phyloP scores from a whole-genome alignment of 202 grass and related monocot genomes.

The Miscanthus sacchariflorus region DNA sequence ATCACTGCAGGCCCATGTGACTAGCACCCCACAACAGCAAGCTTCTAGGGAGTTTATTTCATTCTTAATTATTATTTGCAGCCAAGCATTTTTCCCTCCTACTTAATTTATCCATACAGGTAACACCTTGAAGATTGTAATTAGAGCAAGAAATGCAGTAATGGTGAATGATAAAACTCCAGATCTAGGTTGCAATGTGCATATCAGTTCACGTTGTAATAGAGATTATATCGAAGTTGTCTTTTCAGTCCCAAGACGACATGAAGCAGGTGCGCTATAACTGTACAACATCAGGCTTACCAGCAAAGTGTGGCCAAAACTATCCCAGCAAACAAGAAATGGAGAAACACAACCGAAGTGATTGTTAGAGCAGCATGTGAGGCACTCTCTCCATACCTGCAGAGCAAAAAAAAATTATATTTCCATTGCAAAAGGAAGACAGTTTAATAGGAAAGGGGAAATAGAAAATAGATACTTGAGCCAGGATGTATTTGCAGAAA shows the following conservation, averaged over 20 bases:
- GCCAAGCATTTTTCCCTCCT: not conserved
- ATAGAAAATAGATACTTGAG: not conserved
- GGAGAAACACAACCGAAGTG: slow-evolving; percentile 71
- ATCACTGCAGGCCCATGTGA: not conserved
- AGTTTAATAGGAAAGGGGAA: not conserved
- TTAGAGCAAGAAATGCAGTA: not conserved
- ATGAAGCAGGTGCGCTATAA: not conserved
- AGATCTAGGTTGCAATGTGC: not conserved
- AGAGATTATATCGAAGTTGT: not conserved
- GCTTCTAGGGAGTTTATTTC: not conserved
- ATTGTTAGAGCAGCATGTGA: slow-evolving; percentile 79
- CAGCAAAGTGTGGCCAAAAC: slow-evolving; percentile 89
- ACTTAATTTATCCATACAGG: slow-evolving; percentile 18
- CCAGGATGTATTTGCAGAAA: slow-evolving; percentile 1
- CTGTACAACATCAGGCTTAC: slow-evolving; percentile 51
- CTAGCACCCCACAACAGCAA: too few relatives aligned
- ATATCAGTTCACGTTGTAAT: not conserved
- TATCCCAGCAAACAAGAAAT: slow-evolving; percentile 92
- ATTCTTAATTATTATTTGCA: slow-evolving; percentile 10
- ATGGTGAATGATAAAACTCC: not conserved
- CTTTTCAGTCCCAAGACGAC: not conserved
- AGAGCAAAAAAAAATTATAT: slow-evolving; percentile 19
- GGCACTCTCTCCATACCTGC: slow-evolving; percentile 83
- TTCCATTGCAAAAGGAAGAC: not conserved
- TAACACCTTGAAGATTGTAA: slow-evolving; percentile 12